Conservation (phyloP, 805 yeast genomes). For the Diddensiella caesifluorescens region DNA sequence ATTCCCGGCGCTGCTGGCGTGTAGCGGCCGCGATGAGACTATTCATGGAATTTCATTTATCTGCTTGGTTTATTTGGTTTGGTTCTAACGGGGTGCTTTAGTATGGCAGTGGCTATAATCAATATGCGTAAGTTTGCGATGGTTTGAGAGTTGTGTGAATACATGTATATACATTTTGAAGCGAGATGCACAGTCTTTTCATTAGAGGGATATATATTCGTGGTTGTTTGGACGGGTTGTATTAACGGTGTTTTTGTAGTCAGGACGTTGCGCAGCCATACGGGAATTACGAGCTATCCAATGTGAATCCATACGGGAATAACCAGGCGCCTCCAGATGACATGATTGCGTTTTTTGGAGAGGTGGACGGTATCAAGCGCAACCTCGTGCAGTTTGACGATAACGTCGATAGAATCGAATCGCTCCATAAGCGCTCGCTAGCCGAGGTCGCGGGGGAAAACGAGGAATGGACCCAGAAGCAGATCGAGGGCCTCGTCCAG, state of each 20-base stretch:
- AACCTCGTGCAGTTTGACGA: constrained; percentile 66
- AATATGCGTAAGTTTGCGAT: not conserved
- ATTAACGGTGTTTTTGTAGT: not conserved
- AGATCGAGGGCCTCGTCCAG: constrained; percentile 68
- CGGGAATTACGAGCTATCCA: constrained; percentile 18
- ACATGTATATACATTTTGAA: too few relatives aligned
- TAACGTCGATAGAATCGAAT: constrained; percentile 62
- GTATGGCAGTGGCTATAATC: too few relatives aligned
- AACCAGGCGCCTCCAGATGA: constrained; percentile 35
- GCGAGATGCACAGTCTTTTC: too few relatives aligned
- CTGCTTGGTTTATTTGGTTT: too few relatives aligned
- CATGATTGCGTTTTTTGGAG: constrained; percentile 62
- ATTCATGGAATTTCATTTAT: too few relatives aligned
- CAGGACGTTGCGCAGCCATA: not conserved
- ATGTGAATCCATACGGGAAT: constrained; percentile 15
- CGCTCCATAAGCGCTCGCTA: constrained; percentile 62
- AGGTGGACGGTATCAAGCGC: constrained; percentile 61
- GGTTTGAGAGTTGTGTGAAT: not conserved
- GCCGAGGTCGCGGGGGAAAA: constrained; percentile 63
- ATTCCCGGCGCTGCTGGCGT: too few relatives aligned
- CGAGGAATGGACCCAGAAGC: constrained; percentile 61
- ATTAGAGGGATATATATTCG: too few relatives aligned
- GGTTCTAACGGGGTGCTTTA: too few relatives aligned
- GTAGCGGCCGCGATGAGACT: too few relatives aligned
- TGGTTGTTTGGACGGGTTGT: constrained; percentile 1